These are phyloP conservation scores for Blastocystis sp. DNA, from an alignment of 352 stramenopile genomes.

Conservation along the genomic window DNA sequence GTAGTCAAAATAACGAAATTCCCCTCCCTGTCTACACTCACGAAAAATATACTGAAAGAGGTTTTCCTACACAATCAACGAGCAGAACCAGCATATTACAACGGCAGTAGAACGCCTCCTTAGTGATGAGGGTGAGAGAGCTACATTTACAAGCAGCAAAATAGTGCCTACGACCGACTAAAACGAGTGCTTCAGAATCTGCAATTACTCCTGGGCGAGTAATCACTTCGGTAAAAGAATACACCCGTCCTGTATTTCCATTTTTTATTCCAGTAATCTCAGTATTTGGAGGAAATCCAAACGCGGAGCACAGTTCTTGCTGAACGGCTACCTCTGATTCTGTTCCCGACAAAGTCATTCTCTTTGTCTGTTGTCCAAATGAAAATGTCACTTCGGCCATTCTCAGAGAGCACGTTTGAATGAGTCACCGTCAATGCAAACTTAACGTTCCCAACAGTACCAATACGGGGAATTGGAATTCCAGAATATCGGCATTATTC, in stretches of 20 bases:
- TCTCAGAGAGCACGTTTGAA: not conserved
- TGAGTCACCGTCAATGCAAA: not conserved
- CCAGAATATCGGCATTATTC: not conserved
- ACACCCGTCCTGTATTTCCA: not conserved
- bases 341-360: not conserved
- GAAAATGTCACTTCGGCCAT: constrained; percentile 21
- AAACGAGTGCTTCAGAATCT: not conserved
- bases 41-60: constrained; percentile 35
- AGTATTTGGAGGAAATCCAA: not conserved
- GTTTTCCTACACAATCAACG: not conserved
- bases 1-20: not conserved
- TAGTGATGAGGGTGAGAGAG: not conserved
- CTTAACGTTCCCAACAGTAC: constrained; percentile 39
- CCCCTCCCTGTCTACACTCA: not conserved
- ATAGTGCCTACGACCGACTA: not conserved
- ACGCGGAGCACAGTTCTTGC: not conserved
- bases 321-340: not conserved
- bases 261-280: not conserved
- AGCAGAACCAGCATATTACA: not conserved
- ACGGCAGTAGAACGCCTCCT: not conserved
- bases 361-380: not conserved
- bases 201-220: not conserved
- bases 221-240: not conserved
- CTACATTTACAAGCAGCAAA: not conserved
- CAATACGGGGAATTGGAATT: not conserved